Evolutionary conservation across 805 yeast species (phyloP).

Genomic region (Teunomyces lycoperdinae): DNA sequence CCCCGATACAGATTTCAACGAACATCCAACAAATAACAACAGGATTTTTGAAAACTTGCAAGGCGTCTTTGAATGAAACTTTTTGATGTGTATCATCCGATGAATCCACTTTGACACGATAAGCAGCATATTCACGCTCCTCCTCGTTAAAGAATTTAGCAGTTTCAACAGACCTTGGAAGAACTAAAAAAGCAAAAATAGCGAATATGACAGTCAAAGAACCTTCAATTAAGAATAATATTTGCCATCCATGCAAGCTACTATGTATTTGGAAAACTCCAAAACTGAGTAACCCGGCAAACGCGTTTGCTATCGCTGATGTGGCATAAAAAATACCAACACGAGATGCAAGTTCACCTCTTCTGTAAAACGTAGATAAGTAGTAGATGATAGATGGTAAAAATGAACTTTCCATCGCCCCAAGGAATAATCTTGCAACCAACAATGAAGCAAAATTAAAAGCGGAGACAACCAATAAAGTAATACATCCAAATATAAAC

Average conservation of each 20-base stretch:
- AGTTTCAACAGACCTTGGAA: conserved; percentile 36
- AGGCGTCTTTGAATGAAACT: conserved; percentile 38
- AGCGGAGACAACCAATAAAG: conserved; percentile 36
- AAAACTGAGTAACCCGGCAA: conserved; percentile 34
- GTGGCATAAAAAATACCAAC: conserved; percentile 37
- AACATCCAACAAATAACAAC: conserved; percentile 44
- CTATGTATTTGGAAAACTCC: conserved; percentile 39
- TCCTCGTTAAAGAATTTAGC: conserved; percentile 39
- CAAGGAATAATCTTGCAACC: conserved; percentile 38
- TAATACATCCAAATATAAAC: conserved; percentile 44
- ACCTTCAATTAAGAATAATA: conserved; percentile 47
- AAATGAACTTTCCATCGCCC: conserved; percentile 35
- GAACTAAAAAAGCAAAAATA: conserved; percentile 26
- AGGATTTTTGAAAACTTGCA: conserved; percentile 45
- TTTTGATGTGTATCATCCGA: conserved; percentile 37
- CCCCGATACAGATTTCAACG: conserved; percentile 45
- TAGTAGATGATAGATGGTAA: conserved; percentile 40
- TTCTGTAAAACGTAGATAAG: conserved; percentile 35
- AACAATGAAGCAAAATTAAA: conserved; percentile 30
- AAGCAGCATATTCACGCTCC: conserved; percentile 35
- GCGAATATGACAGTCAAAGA: conserved; percentile 36
- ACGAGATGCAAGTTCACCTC: conserved; percentile 35
- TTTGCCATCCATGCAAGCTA: conserved; percentile 46
- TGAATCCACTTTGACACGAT: conserved; percentile 45
- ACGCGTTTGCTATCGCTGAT: conserved; percentile 33